phyloP scores from a whole-genome alignment of 2,329 filamentous ascomycete species.

The Colletotrichum sp. region DNA sequence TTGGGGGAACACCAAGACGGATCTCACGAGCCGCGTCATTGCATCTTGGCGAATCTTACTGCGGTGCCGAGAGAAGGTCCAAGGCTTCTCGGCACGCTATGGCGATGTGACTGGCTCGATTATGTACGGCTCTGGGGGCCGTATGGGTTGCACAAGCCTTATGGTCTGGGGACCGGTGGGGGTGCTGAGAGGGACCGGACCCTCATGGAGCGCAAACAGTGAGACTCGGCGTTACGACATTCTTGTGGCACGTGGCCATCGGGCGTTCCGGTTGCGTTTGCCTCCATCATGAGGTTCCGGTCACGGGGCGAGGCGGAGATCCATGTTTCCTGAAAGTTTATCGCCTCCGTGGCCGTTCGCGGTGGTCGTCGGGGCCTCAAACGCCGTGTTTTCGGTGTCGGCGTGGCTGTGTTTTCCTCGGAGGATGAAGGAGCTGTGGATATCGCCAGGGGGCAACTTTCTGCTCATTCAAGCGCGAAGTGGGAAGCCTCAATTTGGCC shows the following conservation, averaged over 20 bases:
- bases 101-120: background rate
- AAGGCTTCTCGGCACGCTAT: slow-evolving; percentile 9
- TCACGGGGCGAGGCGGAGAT: background rate
- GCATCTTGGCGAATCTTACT: slow-evolving; percentile 13
- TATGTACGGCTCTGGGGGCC: background rate
- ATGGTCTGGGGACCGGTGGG: background rate
- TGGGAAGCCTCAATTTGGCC: background rate
- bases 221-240: background rate
- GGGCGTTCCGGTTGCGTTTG: background rate
- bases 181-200: background rate
- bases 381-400: slow-evolving; percentile 13
- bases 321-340: background rate
- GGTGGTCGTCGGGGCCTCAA: background rate
- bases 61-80: slow-evolving; percentile 8
- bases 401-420: slow-evolving; percentile 1
- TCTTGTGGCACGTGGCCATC: slow-evolving; percentile 3
- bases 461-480: background rate
- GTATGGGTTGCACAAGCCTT: slow-evolving; percentile 4
- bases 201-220: background rate
- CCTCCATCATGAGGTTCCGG: background rate
- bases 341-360: background rate
- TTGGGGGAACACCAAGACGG: background rate
- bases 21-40: slow-evolving; percentile 13
- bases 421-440: background rate
- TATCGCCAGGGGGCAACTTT: background rate